These are phyloP conservation scores for Gracilaria caudata DNA, from an alignment of 23 red algal genomes.

Conservation along the genomic window DNA sequence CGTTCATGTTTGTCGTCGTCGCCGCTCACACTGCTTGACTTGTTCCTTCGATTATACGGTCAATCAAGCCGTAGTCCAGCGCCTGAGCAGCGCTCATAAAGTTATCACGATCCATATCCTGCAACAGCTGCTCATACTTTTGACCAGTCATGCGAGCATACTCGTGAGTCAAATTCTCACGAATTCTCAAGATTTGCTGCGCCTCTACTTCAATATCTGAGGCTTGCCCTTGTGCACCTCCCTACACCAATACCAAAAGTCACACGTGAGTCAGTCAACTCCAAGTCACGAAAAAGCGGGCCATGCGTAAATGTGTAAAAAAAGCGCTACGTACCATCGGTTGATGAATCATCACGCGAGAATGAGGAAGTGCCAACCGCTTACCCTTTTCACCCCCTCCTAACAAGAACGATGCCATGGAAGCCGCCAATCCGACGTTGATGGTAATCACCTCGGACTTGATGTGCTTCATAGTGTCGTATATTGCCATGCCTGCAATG, in stretches of 20 bases:
- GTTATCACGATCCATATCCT: slow-evolving; percentile 98
- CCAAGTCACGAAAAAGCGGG: not conserved
- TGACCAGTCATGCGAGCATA: slow-evolving; percentile 98
- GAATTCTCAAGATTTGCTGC: slow-evolving; percentile 97
- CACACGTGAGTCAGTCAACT: not conserved
- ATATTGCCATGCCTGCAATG: slow-evolving; percentile 97
- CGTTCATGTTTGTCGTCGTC: not conserved
- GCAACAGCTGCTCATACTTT: slow-evolving; percentile 89
- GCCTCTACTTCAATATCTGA: slow-evolving; percentile 99
- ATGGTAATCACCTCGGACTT: slow-evolving; percentile 97
- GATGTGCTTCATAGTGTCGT: slow-evolving; percentile 99
- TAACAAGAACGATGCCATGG: slow-evolving; percentile 95
- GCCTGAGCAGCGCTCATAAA: slow-evolving; percentile 98
- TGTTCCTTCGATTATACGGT: slow-evolving; percentile 96
- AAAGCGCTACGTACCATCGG: slow-evolving; percentile 72
- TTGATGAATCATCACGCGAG: slow-evolving; percentile 99
- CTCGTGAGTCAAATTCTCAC: slow-evolving; percentile 94
- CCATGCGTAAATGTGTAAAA: not conserved
- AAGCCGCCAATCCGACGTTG: slow-evolving; percentile 97
- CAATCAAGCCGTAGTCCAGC: slow-evolving; percentile 95
- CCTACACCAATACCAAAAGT: slow-evolving; percentile 26
- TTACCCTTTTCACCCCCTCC: slow-evolving; percentile 94
- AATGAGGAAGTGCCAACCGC: slow-evolving; percentile 92
- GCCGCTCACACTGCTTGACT: slow-evolving; percentile 68
- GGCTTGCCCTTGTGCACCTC: slow-evolving; percentile 97